Evolutionary conservation across 768 basidiomycete genomes (phyloP).

Genomic region (Mycena metata): DNA sequence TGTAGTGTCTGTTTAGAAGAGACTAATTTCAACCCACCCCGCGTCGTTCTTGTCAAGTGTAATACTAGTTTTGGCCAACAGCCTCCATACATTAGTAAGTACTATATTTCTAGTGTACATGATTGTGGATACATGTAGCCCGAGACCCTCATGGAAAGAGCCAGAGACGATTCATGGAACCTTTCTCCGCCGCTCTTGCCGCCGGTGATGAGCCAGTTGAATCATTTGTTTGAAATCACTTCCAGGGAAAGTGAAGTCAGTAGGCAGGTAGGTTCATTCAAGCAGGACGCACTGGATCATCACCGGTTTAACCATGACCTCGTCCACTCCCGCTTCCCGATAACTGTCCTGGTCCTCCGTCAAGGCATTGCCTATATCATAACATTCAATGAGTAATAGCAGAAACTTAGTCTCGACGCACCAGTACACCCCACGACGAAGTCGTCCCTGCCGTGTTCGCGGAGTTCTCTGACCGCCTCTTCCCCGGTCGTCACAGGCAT

Average conservation of each 20-base stretch:
- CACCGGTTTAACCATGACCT: slow-evolving; percentile 40
- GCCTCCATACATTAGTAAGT: too few relatives aligned
- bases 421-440: slow-evolving; percentile 47
- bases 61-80: too few relatives aligned
- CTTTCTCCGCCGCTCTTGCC: slow-evolving; percentile 10
- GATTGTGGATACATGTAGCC: too few relatives aligned
- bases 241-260: neutral
- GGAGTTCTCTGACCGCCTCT: slow-evolving; percentile 48
- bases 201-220: slow-evolving; percentile 31
- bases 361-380: slow-evolving; percentile 40
- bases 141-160: too few relatives aligned
- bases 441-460: slow-evolving; percentile 48
- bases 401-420: neutral
- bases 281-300: slow-evolving; percentile 37
- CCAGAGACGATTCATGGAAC: neutral
- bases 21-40: too few relatives aligned
- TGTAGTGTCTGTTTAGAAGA: too few relatives aligned
- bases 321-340: slow-evolving; percentile 41
- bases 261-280: neutral
- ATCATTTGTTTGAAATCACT: slow-evolving; percentile 34
- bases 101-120: too few relatives aligned
- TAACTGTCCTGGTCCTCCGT: slow-evolving; percentile 49
- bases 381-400: neutral
- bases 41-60: too few relatives aligned
- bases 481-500: slow-evolving; percentile 51